Evolutionary conservation across 2,329 filamentous ascomycete species (phyloP), one percentile per base, ranked within the genome.

Genomic region (Macroventuria anomochaeta): DNA sequence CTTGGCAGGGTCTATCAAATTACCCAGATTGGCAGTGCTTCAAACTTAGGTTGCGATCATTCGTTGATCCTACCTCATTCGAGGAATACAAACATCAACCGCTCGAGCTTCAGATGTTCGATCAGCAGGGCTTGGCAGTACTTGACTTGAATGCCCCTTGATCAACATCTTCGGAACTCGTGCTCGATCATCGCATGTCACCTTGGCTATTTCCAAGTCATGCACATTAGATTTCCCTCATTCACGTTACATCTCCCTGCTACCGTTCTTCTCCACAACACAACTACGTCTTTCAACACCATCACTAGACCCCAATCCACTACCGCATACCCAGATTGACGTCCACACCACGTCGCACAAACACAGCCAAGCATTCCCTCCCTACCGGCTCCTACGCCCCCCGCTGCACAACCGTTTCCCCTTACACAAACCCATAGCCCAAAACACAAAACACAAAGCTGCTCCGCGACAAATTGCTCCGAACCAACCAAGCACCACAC

Each of bases 331-430:
- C 17, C 20, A 25, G 8, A 10, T 23, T n/a, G 29, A 41, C 25
- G 41, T 53, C 21, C 15, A 3, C 20, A 25, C 23, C 18, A 4
- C 25, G 40, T 55, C 41, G 29, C 44, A 54, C 44, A 44, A 44
- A 34, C 53, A 50, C 40, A 53, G 56, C 53, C 56, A 53, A 56
- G 53, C 56, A 56, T 59, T 59, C 49, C 52, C 51, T 49, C 29
- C 26, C 43, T 40, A 2, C n/a, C 37, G 21, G 20, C 23, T 11
- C 13, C 32, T 21, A 13, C 47, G 29, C 28, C 11, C 13, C 20
- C 44, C 32, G 39, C 47, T 53, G 53, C 53, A 56, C 53, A 25
- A 42, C 44, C 56, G 53, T 50, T 50, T 33, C 36, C 11, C 46
- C 33, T 37, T 23, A 38, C 52, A 41, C 52, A 46, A 36, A 7